Base-by-base conservation (phyloP, 2,329 filamentous ascomycete species). In the Periconia macrospinosa region DNA sequence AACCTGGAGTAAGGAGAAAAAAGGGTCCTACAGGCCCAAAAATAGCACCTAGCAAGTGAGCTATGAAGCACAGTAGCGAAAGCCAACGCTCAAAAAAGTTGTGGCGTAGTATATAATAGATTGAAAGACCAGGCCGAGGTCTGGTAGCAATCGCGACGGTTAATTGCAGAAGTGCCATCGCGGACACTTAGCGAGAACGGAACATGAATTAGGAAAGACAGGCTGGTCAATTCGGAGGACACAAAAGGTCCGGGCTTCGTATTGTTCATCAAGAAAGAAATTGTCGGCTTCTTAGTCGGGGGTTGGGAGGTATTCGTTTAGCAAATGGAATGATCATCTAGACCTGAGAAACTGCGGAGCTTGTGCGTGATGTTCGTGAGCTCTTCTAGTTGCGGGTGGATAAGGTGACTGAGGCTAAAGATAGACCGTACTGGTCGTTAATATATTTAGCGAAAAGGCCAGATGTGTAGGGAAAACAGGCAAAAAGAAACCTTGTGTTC, bases 101-200 rank as follows among this genome's bases (percentile, higher is more conserved):
- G 54, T 51, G 45, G 33, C 23, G 46, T 62, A 61, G 52, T 68
- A 69, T 70, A 68, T 64, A 63, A 63, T 69, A 70, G 45, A 70
- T 70, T 70, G 63, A 45, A 59, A 62, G 65, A 59, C 60, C 53
- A 42, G 63, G 65, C 63, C 65, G 64, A 66, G 65, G 65, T 67
- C 65, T 51, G 55, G 56, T 55, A 56, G 50, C 51, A 41, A 51
- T 60, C 37, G 53, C 46, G 50, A 58, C 60, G 65, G 62, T 62
- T 67, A 65, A 70, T 69, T 66, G 58, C 55, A 41, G 49, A 53
- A 60, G 54, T 50, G 61, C 55, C 42, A n/a, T 45, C 30, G 20
- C 27, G 30, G n/a, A n/a, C 6, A n/a, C n/a, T 65, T 63, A 65
- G 65, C 65, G 65, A 53, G 43, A 47, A 52, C 57, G 50, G 59